Percentiles rank a stretch among this genome's conserved stretches.
phyloP scores from a whole-genome alignment of 768 basidiomycete species.

The Hypsizygus marmoreus region DNA sequence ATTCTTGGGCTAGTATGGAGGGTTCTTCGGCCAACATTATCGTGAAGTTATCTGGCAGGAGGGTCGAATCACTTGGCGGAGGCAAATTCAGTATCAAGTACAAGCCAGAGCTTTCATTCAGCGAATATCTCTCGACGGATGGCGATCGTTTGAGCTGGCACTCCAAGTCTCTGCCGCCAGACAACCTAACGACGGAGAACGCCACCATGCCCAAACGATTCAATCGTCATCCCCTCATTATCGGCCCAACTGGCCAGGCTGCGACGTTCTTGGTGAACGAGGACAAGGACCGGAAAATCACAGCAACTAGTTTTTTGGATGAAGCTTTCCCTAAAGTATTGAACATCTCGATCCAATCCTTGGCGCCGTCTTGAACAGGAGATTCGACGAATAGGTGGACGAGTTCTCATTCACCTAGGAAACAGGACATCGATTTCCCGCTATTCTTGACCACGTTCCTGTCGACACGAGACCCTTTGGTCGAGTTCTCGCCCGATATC shows the following conservation, averaged over 20 bases:
- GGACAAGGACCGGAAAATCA: conserved; percentile 95
- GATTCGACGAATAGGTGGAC: conserved; percentile 93
- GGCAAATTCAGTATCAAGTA: conserved; percentile 89
- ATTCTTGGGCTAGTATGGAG: conserved; percentile 95
- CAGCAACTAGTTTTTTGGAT: conserved; percentile 97
- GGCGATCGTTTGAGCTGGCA: conserved; percentile 97
- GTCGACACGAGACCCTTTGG: conserved; percentile 93
- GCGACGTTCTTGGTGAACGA: conserved; percentile 92
- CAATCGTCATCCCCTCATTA: conserved; percentile 95
- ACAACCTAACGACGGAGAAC: conserved; percentile 96
- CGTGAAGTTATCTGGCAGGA: conserved; percentile 97
- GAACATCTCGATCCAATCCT: conserved; percentile 97
- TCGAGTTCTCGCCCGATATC: conserved; percentile 97
- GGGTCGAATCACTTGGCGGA: conserved; percentile 86
- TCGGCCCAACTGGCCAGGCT: conserved; percentile 98
- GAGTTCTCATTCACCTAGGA: conserved; percentile 94
- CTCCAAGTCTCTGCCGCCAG: conserved; percentile 91
- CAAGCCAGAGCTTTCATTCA: conserved; percentile 89
- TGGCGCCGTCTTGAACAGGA: conserved; percentile 98
- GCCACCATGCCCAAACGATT: conserved; percentile 99
- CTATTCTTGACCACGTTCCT: conserved; percentile 99
- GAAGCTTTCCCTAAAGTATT: conserved; percentile 96
- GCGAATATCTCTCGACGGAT: conserved; percentile 95
- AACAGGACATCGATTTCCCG: conserved; percentile 99
- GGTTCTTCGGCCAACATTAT: conserved; percentile 98